Evolutionary conservation across 768 basidiomycete genomes (phyloP).

Genomic region (Suillus decipiens): DNA sequence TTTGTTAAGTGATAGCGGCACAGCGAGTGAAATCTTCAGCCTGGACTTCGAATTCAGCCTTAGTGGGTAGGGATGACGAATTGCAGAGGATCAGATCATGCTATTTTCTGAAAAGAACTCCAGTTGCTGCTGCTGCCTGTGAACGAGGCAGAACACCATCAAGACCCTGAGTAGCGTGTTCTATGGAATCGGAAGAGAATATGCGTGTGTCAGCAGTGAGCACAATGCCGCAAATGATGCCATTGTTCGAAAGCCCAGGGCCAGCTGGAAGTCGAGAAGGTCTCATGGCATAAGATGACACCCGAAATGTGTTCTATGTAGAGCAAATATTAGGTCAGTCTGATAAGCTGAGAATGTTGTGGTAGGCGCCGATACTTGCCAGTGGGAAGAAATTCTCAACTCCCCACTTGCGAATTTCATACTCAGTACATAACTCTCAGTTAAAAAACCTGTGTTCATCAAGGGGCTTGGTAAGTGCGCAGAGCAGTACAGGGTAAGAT

Average conservation of each 20-base stretch:
- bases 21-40: slow-evolving; percentile 50
- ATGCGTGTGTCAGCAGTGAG: slow-evolving; percentile 21
- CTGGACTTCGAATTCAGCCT: slow-evolving; percentile 44
- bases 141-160: slow-evolving; percentile 46
- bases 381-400: slow-evolving; percentile 41
- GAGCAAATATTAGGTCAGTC: slow-evolving; percentile 1
- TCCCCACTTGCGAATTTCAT: slow-evolving; percentile 34
- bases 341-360: not conserved
- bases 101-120: slow-evolving; percentile 55
- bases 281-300: slow-evolving; percentile 51
- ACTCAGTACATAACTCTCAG: not conserved
- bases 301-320: slow-evolving; percentile 49
- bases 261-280: slow-evolving; percentile 52
- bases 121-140: slow-evolving; percentile 44
- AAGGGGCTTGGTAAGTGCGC: not conserved
- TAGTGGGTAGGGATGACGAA: slow-evolving; percentile 40
- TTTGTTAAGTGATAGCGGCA: slow-evolving; percentile 52
- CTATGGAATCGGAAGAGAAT: slow-evolving; percentile 46
- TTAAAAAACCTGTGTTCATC: not conserved
- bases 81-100: slow-evolving; percentile 51
- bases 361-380: slow-evolving; percentile 30
- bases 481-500: not conserved
- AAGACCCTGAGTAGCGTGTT: slow-evolving; percentile 52
- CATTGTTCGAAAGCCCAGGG: slow-evolving; percentile 42
- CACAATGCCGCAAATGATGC: slow-evolving; percentile 41